These are phyloP conservation scores for Colletotrichum sp. DNA, from an alignment of 2,329 filamentous ascomycete genomes.

Conservation along the genomic window DNA sequence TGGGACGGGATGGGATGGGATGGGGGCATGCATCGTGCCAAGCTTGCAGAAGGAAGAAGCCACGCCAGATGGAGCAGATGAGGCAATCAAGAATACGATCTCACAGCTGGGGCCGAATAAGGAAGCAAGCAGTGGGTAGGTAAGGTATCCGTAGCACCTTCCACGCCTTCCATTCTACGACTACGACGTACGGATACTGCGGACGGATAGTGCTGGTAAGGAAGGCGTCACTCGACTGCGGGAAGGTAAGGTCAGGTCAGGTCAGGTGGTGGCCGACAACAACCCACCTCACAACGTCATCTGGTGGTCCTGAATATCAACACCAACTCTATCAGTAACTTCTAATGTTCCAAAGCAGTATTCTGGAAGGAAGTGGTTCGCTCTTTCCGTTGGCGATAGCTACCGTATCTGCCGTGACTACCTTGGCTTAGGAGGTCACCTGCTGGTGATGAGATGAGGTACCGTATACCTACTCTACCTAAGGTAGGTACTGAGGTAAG, in stretches of 20 bases:
- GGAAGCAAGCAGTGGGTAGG: not conserved
- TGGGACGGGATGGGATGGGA: not conserved
- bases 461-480: not conserved
- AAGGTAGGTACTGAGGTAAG: too few species aligned
- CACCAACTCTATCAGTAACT: not conserved
- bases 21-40: not conserved
- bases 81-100: not conserved
- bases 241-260: not conserved
- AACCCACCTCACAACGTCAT: not conserved
- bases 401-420: not conserved
- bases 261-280: not conserved
- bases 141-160: not conserved
- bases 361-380: not conserved
- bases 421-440: not conserved
- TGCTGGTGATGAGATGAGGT: not conserved
- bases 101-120: not conserved
- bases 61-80: not conserved
- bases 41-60: not conserved
- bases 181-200: not conserved
- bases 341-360: not conserved
- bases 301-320: not conserved
- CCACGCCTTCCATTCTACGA: not conserved
- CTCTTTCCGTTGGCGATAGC: not conserved
- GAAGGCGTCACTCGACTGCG: not conserved
- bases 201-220: not conserved